Evolutionary conservation across 441 rosid genomes (phyloP).

Genomic region (Populus tomentosa): DNA sequence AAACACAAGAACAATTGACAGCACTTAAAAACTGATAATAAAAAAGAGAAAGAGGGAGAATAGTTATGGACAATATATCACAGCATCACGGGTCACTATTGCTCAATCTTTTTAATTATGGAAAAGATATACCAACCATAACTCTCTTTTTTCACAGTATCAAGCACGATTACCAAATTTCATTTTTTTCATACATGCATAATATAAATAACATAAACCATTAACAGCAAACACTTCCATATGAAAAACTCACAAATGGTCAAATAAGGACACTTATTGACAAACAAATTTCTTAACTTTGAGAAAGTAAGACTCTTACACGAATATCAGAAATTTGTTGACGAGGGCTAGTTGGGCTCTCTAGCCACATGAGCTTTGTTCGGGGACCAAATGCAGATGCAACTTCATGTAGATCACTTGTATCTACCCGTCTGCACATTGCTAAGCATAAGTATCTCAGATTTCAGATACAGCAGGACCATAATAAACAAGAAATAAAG

Average conservation of each 20-base stretch:
- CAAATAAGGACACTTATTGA: not conserved
- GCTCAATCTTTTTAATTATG: not conserved
- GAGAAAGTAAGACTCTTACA: conserved; percentile 28
- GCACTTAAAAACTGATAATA: not conserved
- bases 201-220: not conserved
- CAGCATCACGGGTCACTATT: not conserved
- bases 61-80: not conserved
- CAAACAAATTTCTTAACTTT: not conserved
- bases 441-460: conserved; percentile 13
- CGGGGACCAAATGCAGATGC: conserved; percentile 69
- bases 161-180: not conserved
- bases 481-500: not conserved
- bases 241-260: not conserved
- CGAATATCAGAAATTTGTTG: conserved; percentile 83
- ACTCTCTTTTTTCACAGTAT: not conserved
- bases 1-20: not conserved
- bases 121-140: not conserved
- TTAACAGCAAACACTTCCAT: not conserved
- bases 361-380: conserved; percentile 94
- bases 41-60: not conserved
- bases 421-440: conserved; percentile 69
- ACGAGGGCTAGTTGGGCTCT: conserved; percentile 94
- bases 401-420: conserved; percentile 63
- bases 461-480: conserved; percentile 6
- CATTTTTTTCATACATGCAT: not conserved